Conservation (phyloP, 495 filamentous ascomycete species). For the Talaromyces thailandensis region DNA sequence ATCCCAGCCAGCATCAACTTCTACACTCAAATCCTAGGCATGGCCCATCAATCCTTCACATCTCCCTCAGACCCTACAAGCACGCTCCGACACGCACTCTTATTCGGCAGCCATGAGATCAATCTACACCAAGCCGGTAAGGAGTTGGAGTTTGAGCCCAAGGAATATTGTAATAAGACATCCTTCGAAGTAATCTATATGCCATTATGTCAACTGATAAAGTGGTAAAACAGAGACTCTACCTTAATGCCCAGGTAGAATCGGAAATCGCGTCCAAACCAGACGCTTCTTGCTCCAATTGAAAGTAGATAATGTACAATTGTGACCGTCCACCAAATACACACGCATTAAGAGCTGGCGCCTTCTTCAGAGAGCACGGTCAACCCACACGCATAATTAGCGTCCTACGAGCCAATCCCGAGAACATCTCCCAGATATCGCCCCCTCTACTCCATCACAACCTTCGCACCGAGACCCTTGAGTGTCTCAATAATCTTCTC, state of each 20-base stretch:
- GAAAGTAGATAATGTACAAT: constrained; percentile 6
- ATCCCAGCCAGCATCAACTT: constrained; percentile 36
- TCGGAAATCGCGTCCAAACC: background rate
- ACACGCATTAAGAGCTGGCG: background rate
- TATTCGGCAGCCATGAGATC: constrained; percentile 45
- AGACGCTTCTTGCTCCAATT: constrained; percentile 2
- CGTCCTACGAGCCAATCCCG: background rate
- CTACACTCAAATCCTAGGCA: constrained; percentile 41
- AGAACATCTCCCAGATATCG: background rate
- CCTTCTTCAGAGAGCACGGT: background rate
- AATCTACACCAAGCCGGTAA: constrained; percentile 43
- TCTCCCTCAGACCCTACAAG: constrained; percentile 20
- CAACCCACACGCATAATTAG: background rate
- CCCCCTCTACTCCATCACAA: constrained; percentile 69
- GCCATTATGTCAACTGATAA: background rate
- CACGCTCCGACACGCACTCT: constrained; percentile 36
- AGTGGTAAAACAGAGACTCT: constrained; percentile 4
- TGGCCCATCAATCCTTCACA: constrained; percentile 37
- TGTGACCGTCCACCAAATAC: background rate
- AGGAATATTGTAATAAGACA: constrained; percentile 16
- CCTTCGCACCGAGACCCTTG: constrained; percentile 85
- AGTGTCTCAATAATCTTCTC: constrained; percentile 96
- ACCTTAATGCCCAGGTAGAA: background rate
- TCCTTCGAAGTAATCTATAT: constrained; percentile 4
- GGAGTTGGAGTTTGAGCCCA: constrained; percentile 50